Conservation (phyloP, 2,329 filamentous ascomycete species). For the Ophiostoma sp. region DNA sequence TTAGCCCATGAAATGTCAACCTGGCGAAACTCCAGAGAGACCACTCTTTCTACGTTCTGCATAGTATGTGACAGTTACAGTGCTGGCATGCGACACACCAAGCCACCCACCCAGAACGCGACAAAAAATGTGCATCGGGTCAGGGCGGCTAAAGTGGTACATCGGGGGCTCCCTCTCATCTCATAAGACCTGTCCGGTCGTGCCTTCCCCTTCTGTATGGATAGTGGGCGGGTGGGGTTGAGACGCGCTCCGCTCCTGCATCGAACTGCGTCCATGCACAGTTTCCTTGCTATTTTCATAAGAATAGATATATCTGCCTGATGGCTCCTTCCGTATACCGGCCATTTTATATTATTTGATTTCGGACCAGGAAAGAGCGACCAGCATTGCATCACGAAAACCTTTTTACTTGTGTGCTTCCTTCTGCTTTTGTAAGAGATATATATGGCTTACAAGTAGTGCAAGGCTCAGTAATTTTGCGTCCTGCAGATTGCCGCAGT, state of each 20-base stretch:
- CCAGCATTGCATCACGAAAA: neutral
- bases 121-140: constrained; percentile 21
- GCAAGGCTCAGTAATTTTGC: neutral
- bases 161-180: constrained; percentile 9
- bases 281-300: constrained; percentile 17
- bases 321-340: neutral
- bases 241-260: constrained; percentile 26
- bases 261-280: constrained; percentile 17
- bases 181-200: neutral
- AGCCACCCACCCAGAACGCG: constrained; percentile 24
- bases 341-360: neutral
- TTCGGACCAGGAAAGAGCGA: neutral
- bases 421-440: neutral
- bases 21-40: neutral
- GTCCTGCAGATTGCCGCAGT: neutral
- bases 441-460: neutral
- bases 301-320: neutral
- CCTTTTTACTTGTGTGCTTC: neutral
- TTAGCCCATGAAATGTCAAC: neutral
- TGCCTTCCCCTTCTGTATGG: constrained; percentile 17
- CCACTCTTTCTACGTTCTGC: neutral
- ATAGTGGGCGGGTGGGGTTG: constrained; percentile 21
- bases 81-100: constrained; percentile 12
- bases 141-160: constrained; percentile 23
- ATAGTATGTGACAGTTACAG: neutral